phyloP scores from a whole-genome alignment of 306 rosid genomes.

The Castanea crenata region DNA sequence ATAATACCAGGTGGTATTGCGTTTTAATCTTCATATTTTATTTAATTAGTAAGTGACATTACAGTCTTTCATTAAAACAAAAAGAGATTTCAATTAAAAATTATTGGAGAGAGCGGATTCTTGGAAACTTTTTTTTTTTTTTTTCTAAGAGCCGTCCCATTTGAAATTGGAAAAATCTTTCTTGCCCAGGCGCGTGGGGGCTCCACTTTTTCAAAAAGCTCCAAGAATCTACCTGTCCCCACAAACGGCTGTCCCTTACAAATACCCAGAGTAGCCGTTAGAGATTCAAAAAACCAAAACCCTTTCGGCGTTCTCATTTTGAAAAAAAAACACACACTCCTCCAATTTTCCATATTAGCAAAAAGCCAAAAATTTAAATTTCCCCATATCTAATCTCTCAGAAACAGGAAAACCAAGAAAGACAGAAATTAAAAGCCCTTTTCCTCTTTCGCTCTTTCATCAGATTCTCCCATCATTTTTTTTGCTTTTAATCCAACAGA shows the following conservation, averaged over 20 bases:
- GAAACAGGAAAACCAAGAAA: background rate
- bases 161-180: background rate
- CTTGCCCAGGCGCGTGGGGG: background rate
- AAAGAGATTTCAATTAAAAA: no score
- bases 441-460: constrained; percentile 23
- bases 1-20: no score
- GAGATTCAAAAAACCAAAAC: background rate
- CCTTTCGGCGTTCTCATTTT: background rate
- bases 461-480: constrained; percentile 28
- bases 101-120: fast-evolving
- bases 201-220: constrained; percentile 18
- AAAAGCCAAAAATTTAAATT: background rate
- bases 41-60: no score
- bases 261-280: constrained; percentile 36
- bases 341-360: background rate
- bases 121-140: no score
- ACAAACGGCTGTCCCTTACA: constrained; percentile 32
- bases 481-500: background rate
- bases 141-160: constrained; percentile 1
- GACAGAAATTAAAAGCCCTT: background rate
- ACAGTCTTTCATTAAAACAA: no score
- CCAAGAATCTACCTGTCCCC: background rate
- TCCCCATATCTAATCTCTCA: background rate
- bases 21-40: no score
- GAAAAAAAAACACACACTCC: constrained; percentile 10